Evolutionary conservation across 495 filamentous ascomycete genomes (phyloP).

Genomic region (Xylaria palmicola): DNA sequence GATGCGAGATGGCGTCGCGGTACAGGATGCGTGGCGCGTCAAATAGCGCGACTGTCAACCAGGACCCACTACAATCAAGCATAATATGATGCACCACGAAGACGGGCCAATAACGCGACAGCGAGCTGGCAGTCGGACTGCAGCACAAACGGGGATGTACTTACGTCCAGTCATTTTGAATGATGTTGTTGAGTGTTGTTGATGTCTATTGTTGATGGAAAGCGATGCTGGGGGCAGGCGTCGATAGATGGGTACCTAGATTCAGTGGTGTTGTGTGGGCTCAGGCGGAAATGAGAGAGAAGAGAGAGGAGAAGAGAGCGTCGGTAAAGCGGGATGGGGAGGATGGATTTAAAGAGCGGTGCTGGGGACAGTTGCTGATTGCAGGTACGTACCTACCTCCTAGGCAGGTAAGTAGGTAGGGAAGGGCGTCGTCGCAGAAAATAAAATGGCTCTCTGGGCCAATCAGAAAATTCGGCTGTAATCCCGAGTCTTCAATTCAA

Average conservation of each 20-base stretch:
- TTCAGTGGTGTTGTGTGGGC: slow-evolving; percentile 33
- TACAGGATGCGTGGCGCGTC: slow-evolving; percentile 20
- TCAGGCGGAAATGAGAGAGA: slow-evolving; percentile 29
- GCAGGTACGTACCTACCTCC: too few relatives aligned
- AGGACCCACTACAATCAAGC: slow-evolving; percentile 27
- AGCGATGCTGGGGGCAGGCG: slow-evolving; percentile 20
- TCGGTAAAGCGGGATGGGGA: slow-evolving; percentile 32
- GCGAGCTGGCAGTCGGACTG: slow-evolving; percentile 20
- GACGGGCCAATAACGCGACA: slow-evolving; percentile 10
- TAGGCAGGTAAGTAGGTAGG: background rate
- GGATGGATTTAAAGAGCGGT: slow-evolving; percentile 35
- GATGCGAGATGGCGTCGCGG: too few relatives aligned
- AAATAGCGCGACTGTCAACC: slow-evolving; percentile 17
- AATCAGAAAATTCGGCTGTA: slow-evolving; percentile 19
- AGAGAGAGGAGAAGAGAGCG: slow-evolving; percentile 23
- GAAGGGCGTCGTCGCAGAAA: background rate
- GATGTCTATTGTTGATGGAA: slow-evolving; percentile 33
- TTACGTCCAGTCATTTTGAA: slow-evolving; percentile 95
- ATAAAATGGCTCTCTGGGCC: slow-evolving; percentile 5
- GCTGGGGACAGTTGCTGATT: slow-evolving; percentile 18
- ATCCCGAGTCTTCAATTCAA: slow-evolving; percentile 15
- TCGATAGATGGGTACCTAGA: slow-evolving; percentile 21
- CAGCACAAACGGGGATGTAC: slow-evolving; percentile 41
- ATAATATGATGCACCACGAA: slow-evolving; percentile 16
- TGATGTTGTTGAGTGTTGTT: slow-evolving; percentile 34